Conservation (phyloP, 2,329 filamentous ascomycete genomes). For the Bertia moriformis region DNA sequence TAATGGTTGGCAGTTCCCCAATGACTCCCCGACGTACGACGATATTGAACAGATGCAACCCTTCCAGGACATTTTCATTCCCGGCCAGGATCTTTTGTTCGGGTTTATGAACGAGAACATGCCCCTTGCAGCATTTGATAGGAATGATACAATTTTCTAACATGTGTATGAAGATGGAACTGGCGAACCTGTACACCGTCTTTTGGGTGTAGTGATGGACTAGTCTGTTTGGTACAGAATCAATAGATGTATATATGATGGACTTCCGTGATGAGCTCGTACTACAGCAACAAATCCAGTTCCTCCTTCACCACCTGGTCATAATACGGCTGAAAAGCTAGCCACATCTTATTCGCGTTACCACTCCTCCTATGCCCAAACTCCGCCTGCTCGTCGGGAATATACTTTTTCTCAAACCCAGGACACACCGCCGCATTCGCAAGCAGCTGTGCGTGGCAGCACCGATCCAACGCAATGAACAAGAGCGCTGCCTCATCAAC, state of each 20-base stretch:
- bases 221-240: too few species aligned
- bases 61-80: not conserved
- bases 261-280: too few species aligned
- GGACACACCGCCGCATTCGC: conserved; percentile 30
- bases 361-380: not conserved
- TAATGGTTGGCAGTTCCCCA: not conserved
- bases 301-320: not conserved
- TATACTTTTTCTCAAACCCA: not conserved
- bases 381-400: not conserved
- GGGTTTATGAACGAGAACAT: not conserved
- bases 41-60: not conserved
- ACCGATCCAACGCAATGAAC: conserved; percentile 36
- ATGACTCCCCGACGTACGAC: not conserved
- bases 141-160: too few species aligned
- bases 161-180: too few species aligned
- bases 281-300: not conserved
- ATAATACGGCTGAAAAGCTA: not conserved
- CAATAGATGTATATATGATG: too few species aligned
- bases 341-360: not conserved
- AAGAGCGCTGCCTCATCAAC: conserved; percentile 36
- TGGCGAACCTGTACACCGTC: too few species aligned
- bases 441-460: conserved; percentile 33
- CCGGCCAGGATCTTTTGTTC: not conserved
- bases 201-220: too few species aligned
- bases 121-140: too few species aligned